phyloP scores from a whole-genome alignment of 257 asterid species.

The Solanum pennellii region DNA sequence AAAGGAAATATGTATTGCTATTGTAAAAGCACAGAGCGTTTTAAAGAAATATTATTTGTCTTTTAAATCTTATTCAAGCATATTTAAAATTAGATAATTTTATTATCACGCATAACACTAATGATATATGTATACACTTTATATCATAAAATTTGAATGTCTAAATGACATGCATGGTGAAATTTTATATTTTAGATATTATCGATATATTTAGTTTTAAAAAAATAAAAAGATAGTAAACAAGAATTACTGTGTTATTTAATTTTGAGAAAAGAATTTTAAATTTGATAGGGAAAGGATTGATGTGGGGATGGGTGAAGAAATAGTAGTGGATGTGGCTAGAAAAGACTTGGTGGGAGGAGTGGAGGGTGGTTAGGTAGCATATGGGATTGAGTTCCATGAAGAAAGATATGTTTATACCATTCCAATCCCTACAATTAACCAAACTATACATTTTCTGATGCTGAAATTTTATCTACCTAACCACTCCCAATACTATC shows the following conservation, averaged over 20 bases:
- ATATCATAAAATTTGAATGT: no score
- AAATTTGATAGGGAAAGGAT: background rate
- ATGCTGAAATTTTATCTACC: background rate
- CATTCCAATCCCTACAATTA: background rate
- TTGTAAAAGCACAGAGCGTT: no score
- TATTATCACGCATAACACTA: no score
- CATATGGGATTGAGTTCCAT: background rate
- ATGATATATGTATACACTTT: no score
- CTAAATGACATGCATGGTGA: fast-evolving
- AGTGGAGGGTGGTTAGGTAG: background rate
- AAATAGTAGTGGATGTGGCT: background rate
- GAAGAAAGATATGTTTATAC: background rate
- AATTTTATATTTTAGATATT: no score
- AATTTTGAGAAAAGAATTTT: background rate
- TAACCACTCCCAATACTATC: background rate
- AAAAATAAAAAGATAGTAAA: no score
- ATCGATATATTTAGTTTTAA: no score
- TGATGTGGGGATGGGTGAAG: background rate
- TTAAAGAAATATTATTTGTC: no score
- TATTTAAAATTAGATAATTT: no score
- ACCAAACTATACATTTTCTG: background rate
- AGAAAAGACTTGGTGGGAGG: background rate
- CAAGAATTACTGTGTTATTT: no score
- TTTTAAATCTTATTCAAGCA: no score
- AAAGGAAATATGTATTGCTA: no score